Evolutionary conservation across 179 eudicot genomes (phyloP).

Genomic region (Carnegiea gigantea): DNA sequence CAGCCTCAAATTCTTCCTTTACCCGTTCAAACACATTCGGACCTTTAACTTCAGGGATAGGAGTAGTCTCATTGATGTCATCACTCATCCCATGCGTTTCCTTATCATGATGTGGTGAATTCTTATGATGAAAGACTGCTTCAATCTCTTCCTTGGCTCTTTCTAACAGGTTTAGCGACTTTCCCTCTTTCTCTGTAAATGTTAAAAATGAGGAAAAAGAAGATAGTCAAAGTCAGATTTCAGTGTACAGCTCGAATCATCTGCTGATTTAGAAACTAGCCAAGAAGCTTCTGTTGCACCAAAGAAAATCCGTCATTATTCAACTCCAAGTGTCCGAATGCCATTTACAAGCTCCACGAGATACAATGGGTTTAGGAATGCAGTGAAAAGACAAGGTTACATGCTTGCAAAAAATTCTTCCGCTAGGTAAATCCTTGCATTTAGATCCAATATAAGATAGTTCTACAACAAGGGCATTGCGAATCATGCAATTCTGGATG

Average conservation of each 20-base stretch:
- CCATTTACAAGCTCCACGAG: no score
- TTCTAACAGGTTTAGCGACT: conserved; percentile 40
- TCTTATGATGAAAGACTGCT: conserved; percentile 34
- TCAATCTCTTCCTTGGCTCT: conserved; percentile 46
- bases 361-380: neutral
- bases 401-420: neutral
- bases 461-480: no score
- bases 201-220: neutral
- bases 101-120: conserved; percentile 63
- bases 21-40: conserved; percentile 62
- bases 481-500: no score
- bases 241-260: neutral
- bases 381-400: neutral
- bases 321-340: neutral
- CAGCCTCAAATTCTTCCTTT: conserved; percentile 50
- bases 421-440: neutral
- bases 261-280: neutral
- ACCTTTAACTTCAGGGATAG: conserved; percentile 60
- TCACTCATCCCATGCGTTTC: conserved; percentile 86
- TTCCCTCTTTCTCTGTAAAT: conserved; percentile 42
- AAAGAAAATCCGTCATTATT: neutral
- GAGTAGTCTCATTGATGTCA: conserved; percentile 66
- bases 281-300: neutral
- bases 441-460: neutral
- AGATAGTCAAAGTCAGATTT: neutral